Base-by-base conservation (phyloP, 2,329 filamentous ascomycete species). In the Diaporthe longicolla region DNA sequence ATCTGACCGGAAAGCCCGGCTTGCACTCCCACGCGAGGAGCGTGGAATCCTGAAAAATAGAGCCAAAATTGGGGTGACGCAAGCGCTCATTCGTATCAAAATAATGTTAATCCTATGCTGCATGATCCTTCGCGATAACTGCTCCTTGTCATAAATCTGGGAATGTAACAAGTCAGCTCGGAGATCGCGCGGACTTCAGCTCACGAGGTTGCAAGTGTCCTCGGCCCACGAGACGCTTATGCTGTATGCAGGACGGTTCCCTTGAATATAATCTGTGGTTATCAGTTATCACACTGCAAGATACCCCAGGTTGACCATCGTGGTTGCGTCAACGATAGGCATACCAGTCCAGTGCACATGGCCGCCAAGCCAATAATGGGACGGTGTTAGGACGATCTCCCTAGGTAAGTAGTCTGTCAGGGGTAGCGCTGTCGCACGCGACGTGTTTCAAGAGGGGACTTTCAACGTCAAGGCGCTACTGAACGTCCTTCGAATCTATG, bases 351-450 rank as follows among this genome's bases (percentile, higher is more conserved):
- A 50, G 29, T 24, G 26, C 43, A 66, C 29, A n/a, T 29, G 45
- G 45, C 19, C 4, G 63, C 63, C 63, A 66, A 66, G 45, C 63
- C 63, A 66, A 66, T 52, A 66, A 66, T 66, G 29, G 45, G 63
- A 66, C 45, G 45, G 63, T 52, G 21, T 66, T 52, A 19, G 63
- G 63, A 66, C 63, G 63, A 66, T 52, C 43, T 40, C 0, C 37
- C 11, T 11, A 37, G 2, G 35, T 7, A 40, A 6, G 37, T 50
- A 50, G 50, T 52, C 32, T 50, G 37, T 50, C 68, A 48, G 54
- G 40, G 68, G 52, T 70, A 58, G 68, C 52, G 43, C 37, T 48
- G 43, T 59, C 15, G 26, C 68, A 45, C 52, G 45, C 21, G n/a
- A 50, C 32, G 45, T 66, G 63, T 66, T 66, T 66, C 63, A 66